These are phyloP conservation scores for Pholiota microspora DNA, from an alignment of 768 basidiomycete species.

Conservation along the genomic window DNA sequence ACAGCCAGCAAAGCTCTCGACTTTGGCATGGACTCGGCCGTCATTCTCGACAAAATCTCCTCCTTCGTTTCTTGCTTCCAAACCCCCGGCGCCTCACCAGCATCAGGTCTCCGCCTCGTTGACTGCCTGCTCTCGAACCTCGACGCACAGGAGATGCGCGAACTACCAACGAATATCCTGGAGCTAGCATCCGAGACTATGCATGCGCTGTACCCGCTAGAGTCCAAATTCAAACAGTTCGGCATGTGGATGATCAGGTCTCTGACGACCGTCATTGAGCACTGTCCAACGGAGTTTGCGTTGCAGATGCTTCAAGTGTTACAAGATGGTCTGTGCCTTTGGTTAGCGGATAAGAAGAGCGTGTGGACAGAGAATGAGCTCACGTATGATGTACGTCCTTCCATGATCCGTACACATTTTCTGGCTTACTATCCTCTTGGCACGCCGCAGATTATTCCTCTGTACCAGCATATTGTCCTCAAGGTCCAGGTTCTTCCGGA, in stretches of 20 bases:
- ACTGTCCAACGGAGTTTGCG: conserved; percentile 49
- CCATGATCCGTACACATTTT: not conserved
- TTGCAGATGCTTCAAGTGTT: conserved; percentile 43
- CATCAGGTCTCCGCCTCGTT: conserved; percentile 50
- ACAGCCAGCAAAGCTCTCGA: conserved; percentile 58
- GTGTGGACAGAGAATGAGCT: conserved; percentile 55
- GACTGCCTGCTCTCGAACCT: conserved; percentile 60
- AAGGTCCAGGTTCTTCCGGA: conserved; percentile 47
- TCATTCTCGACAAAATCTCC: conserved; percentile 59
- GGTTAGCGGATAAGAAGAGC: conserved; percentile 61
- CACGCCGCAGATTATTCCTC: conserved; percentile 48
- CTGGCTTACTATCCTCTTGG: not conserved
- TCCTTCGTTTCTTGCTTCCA: conserved; percentile 38
- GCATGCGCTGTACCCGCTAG: conserved; percentile 64
- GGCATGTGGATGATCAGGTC: conserved; percentile 64
- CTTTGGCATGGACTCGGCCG: conserved; percentile 49
- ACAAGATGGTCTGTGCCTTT: conserved; percentile 54
- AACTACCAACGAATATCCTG: conserved; percentile 52
- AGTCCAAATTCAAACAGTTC: conserved; percentile 47
- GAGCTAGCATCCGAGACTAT: conserved; percentile 63
- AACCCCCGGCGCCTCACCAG: conserved; percentile 20
- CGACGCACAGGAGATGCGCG: conserved; percentile 46
- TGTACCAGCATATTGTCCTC: conserved; percentile 62
- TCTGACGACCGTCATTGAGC: conserved; percentile 51
- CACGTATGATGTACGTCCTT: conserved; percentile 48